Conservation (phyloP, 1,139 yeast genomes). For the Suhomyces kunorum region DNA sequence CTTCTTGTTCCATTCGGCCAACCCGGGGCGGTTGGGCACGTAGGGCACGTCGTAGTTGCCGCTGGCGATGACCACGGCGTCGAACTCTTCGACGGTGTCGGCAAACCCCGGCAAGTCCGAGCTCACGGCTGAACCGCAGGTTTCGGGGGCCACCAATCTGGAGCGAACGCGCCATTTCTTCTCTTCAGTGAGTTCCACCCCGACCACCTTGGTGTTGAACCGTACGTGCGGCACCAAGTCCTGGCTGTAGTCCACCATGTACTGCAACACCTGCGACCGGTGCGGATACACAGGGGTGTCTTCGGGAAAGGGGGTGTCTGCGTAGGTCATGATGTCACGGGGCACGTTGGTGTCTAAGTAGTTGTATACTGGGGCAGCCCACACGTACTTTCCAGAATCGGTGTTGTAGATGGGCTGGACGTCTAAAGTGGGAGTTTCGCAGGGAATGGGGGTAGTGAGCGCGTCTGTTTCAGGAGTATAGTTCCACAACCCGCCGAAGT, state of each 20-base stretch:
- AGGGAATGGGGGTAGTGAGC: slow-evolving; percentile 23
- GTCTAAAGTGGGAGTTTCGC: slow-evolving; percentile 20
- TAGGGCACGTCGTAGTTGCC: slow-evolving; percentile 62
- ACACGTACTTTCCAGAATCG: slow-evolving; percentile 25
- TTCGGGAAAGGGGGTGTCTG: slow-evolving; percentile 44
- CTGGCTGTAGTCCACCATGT: slow-evolving; percentile 42
- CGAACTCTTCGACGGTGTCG: slow-evolving; percentile 26
- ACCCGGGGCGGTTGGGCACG: slow-evolving; percentile 56
- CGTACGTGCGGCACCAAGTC: slow-evolving; percentile 36
- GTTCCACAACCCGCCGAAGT: slow-evolving; percentile 59
- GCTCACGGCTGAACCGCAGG: slow-evolving; percentile 18
- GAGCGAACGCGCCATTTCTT: slow-evolving; percentile 48
- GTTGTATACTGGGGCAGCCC: slow-evolving; percentile 49
- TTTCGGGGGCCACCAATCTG: slow-evolving; percentile 26
- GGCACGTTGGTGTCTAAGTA: slow-evolving; percentile 66
- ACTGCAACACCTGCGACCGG: slow-evolving; percentile 48
- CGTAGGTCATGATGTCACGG: slow-evolving; percentile 56
- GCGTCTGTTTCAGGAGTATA: slow-evolving; percentile 27
- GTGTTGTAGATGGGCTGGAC: slow-evolving; percentile 20
- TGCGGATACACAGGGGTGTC: slow-evolving; percentile 50
- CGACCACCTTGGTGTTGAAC: slow-evolving; percentile 32
- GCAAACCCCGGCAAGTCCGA: slow-evolving; percentile 10
- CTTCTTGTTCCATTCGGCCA: slow-evolving; percentile 47
- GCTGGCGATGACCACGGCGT: slow-evolving; percentile 57
- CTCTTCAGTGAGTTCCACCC: slow-evolving; percentile 30